Evolutionary conservation across 1,139 yeast genomes (phyloP), one percentile per base, ranked within the genome.

Genomic region (Pichia sp.): DNA sequence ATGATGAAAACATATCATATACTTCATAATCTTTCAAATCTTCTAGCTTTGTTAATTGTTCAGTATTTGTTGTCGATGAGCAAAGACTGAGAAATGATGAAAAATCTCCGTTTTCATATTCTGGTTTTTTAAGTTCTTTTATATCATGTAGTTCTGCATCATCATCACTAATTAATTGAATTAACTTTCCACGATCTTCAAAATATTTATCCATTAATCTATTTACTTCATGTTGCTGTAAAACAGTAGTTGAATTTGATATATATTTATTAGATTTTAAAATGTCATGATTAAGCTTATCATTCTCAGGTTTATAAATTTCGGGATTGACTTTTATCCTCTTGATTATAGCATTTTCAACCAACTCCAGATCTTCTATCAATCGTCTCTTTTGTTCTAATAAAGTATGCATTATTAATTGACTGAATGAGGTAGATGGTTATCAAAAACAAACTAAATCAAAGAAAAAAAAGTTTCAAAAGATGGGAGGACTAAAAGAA

Each of bases 211-310:
- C 70, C 3, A 77, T 58, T 44, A 90, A 76, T 43, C 64, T 58
- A 25, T 71, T 68, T 4, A 87, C 71, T 62, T 90, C 97, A 63
- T 83, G 86, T 57, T 83, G 81, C 56, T 86, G 94, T 18, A 80
- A 56, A 10, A 79, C 58, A 1, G 75, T 71, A 54, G 75, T 80
- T 51, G 73, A 68, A 40, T 61, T 58, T 50, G 74, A 66, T 53
- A 80, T 60, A 50, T 68, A 72, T 42, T 51, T 50, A 7, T 45
- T 49, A 5, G 49, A 45, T 51, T 62, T 54, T 46, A 66, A 37
- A 53, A 66, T 44, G 44, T 55, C 55, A 49, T 56, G 60, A 44
- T 58, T 45, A 53, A 49, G 52, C 59, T 54, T 48, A 51, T 51
- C 49, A 52, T 53, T 47, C 53, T 58, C 62, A 2, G 76, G 75